phyloP scores from a whole-genome alignment of 2,329 filamentous ascomycete genomes.

The Trichoderma asperellum region DNA sequence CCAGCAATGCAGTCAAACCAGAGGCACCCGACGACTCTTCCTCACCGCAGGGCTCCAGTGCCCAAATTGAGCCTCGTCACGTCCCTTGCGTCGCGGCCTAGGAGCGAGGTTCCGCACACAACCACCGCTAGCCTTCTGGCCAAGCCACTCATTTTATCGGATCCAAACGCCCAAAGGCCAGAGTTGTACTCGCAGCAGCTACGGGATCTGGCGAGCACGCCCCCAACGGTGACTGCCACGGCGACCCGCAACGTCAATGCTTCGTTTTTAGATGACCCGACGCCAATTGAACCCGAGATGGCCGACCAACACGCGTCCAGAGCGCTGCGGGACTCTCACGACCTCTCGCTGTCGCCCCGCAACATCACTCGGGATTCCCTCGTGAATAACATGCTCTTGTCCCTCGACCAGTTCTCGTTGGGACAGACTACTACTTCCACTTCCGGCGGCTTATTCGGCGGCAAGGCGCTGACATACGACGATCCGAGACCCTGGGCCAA shows the following conservation, averaged over 20 bases:
- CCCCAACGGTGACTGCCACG: slow-evolving; percentile 19
- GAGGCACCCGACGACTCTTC: slow-evolving; percentile 15
- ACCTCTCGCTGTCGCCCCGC: slow-evolving; percentile 77
- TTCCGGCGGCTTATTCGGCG: slow-evolving; percentile 27
- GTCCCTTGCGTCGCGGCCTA: slow-evolving; percentile 29
- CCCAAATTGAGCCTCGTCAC: slow-evolving; percentile 29
- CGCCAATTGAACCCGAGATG: slow-evolving; percentile 34
- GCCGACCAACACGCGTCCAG: slow-evolving; percentile 35
- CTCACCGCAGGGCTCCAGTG: slow-evolving; percentile 19
- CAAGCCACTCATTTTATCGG: slow-evolving; percentile 30
- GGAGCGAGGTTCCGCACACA: slow-evolving; percentile 26
- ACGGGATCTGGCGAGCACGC: slow-evolving; percentile 21
- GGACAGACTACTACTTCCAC: slow-evolving; percentile 43
- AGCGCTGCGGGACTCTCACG: slow-evolving; percentile 70
- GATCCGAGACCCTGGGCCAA: slow-evolving; percentile 33
- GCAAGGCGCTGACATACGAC: slow-evolving; percentile 33
- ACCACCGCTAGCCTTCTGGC: slow-evolving; percentile 26
- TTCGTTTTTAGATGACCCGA: slow-evolving; percentile 36
- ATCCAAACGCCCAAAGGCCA: slow-evolving; percentile 22
- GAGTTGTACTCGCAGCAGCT: slow-evolving; percentile 24
- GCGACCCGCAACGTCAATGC: slow-evolving; percentile 34
- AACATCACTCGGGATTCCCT: slow-evolving; percentile 86
- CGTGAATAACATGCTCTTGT: slow-evolving; percentile 93
- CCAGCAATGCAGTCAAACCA: slow-evolving; percentile 21
- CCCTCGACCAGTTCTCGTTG: slow-evolving; percentile 80